Conservation (phyloP, 2,329 filamentous ascomycete species). For the Colletotrichum liaoningense region DNA sequence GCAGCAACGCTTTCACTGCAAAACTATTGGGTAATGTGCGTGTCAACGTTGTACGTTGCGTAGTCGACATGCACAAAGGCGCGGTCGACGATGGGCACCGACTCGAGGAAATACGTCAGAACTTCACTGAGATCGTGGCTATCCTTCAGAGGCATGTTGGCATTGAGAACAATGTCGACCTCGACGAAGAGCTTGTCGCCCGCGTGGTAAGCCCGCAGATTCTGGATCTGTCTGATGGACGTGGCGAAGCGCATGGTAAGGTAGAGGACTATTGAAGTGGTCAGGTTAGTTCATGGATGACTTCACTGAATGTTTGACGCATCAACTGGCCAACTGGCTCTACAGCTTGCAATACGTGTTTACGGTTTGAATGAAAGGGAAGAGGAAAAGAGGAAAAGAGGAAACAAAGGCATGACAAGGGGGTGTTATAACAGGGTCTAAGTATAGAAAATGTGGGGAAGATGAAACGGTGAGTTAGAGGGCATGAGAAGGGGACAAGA, state of each 20-base stretch:
- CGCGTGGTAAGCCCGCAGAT: conserved; percentile 85
- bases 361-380: neutral
- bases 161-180: conserved; percentile 86
- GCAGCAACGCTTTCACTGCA: neutral
- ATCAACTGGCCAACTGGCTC: neutral
- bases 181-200: conserved; percentile 86
- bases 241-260: conserved; percentile 94
- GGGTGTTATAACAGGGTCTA: neutral
- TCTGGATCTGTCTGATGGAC: conserved; percentile 87
- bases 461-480: conserved; percentile 6
- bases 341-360: neutral
- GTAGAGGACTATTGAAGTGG: conserved; percentile 71
- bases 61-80: conserved; percentile 78
- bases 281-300: neutral
- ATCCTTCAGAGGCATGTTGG: conserved; percentile 79
- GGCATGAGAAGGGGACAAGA: neutral
- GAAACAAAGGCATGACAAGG: neutral
- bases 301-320: neutral
- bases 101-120: conserved; percentile 86
- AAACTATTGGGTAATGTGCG: conserved; percentile 63
- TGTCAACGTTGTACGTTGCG: conserved; percentile 70
- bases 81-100: conserved; percentile 81
- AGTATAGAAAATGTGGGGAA: conserved; percentile 21
- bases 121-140: conserved; percentile 83
- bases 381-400: neutral